Percentiles rank a stretch among this genome's conserved stretches.
phyloP scores from a whole-genome alignment of 1,139 yeast genomes.

The Zygoascus hellenicus region DNA sequence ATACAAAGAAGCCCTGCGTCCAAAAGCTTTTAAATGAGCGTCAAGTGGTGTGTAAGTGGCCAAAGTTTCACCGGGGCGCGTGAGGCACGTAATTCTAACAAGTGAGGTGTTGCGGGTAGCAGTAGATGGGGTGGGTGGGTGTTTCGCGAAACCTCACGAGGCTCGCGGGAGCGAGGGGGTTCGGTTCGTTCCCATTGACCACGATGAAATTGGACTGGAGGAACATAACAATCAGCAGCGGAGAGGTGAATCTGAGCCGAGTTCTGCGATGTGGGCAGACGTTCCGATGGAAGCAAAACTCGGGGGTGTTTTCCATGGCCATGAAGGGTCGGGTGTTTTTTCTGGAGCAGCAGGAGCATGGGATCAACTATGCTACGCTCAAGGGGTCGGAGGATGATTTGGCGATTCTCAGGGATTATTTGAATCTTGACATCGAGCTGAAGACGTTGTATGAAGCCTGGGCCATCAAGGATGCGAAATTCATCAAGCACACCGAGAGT shows the following conservation, averaged over 20 bases:
- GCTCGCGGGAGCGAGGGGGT: not conserved
- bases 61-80: not conserved
- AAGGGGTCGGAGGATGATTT: slow-evolving; percentile 27
- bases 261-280: slow-evolving; percentile 83
- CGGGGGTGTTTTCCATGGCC: slow-evolving; percentile 32
- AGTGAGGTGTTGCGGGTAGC: not conserved
- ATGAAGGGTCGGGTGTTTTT: slow-evolving; percentile 34
- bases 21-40: no score
- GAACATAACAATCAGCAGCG: slow-evolving; percentile 22
- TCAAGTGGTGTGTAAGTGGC: no score
- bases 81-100: not conserved
- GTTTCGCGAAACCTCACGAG: not conserved
- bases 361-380: slow-evolving; percentile 32
- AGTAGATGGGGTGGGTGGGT: not conserved
- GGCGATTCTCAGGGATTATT: slow-evolving; percentile 56
- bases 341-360: slow-evolving; percentile 30
- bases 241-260: slow-evolving; percentile 56
- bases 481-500: slow-evolving; percentile 31
- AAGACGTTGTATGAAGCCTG: slow-evolving; percentile 53
- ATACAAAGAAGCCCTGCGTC: no score
- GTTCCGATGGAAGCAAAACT: slow-evolving; percentile 34
- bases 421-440: slow-evolving; percentile 56
- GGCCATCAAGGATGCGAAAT: slow-evolving; percentile 50
- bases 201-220: slow-evolving; percentile 22
- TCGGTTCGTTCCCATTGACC: not conserved